Percentiles rank a stretch among this genome's conserved stretches.
Evolutionary conservation across 73 alveolate genomes (phyloP).

Genomic region (Paramecium sexaurelia): DNA sequence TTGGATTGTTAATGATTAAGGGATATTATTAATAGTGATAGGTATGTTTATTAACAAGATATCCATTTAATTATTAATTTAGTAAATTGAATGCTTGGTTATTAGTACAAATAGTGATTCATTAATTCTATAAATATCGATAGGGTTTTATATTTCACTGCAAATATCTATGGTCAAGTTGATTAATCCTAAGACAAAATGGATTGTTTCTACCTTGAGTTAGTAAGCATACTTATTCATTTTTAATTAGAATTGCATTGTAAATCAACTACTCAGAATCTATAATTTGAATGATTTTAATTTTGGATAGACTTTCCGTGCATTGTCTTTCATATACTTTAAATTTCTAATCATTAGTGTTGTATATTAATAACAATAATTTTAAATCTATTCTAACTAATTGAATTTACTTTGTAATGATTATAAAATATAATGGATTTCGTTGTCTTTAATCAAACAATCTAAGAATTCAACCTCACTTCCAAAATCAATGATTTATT

Average conservation of each 20-base stretch:
- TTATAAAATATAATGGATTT: neutral
- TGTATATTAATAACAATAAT: neutral
- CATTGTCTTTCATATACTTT: neutral
- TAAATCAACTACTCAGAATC: neutral
- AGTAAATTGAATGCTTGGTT: neutral
- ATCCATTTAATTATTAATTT: neutral
- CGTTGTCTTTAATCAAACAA: neutral
- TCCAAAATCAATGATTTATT: neutral
- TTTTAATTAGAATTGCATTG: neutral
- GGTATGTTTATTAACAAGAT: neutral
- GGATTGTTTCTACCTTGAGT: conserved; percentile 43
- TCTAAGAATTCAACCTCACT: neutral
- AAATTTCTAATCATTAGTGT: neutral
- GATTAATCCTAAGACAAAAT: neutral
- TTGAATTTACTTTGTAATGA: neutral
- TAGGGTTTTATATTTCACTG: neutral
- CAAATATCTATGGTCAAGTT: neutral
- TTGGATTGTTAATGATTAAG: neutral
- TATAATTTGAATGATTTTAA: neutral
- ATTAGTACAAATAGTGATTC: neutral
- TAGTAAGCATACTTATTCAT: neutral
- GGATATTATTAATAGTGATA: neutral
- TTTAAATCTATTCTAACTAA: neutral
- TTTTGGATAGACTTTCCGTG: neutral
- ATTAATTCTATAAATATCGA: neutral